Conservation (phyloP, 1,284 basidiomycete genomes). For the Ustilago bromivora region DNA sequence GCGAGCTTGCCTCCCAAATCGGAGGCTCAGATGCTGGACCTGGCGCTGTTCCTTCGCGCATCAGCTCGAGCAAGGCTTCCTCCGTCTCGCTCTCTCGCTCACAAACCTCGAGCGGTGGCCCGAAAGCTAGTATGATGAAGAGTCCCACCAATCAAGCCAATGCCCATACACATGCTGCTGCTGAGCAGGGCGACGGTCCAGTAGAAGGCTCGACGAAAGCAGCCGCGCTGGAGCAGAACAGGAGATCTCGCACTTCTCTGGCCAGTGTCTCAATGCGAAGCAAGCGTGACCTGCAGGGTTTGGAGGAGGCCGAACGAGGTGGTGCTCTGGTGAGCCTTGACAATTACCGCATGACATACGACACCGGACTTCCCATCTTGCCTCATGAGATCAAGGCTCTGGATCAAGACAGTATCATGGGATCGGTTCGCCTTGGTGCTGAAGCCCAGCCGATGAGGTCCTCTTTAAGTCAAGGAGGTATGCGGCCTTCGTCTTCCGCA, state of each 20-base stretch:
- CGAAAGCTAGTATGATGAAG: slow-evolving; percentile 42
- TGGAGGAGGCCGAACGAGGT: slow-evolving; percentile 58
- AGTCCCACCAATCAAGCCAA: slow-evolving; percentile 22
- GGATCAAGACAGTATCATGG: slow-evolving; percentile 59
- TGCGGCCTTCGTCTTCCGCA: slow-evolving; percentile 8
- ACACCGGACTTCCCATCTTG: slow-evolving; percentile 48
- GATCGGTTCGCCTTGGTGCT: slow-evolving; percentile 31
- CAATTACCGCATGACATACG: slow-evolving; percentile 44
- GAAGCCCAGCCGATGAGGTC: slow-evolving; percentile 19
- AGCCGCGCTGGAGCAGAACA: slow-evolving; percentile 36
- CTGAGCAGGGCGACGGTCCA: background rate
- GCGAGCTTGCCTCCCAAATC: slow-evolving; percentile 11
- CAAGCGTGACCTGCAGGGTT: slow-evolving; percentile 45
- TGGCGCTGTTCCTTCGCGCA: background rate
- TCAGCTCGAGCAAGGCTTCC: slow-evolving; percentile 6
- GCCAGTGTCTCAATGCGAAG: slow-evolving; percentile 53
- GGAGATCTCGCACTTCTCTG: slow-evolving; percentile 35
- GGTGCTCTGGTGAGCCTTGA: slow-evolving; percentile 58
- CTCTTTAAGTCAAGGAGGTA: slow-evolving; percentile 18
- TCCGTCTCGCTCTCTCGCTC: slow-evolving; percentile 25
- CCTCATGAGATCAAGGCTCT: slow-evolving; percentile 47
- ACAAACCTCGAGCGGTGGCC: slow-evolving; percentile 30
- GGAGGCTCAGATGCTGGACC: slow-evolving; percentile 11
- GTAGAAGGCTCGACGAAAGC: slow-evolving; percentile 35
- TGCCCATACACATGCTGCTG: background rate